These are phyloP conservation scores for Fusarium chuoi DNA, from an alignment of 2,329 filamentous ascomycete genomes.

Conservation along the genomic window DNA sequence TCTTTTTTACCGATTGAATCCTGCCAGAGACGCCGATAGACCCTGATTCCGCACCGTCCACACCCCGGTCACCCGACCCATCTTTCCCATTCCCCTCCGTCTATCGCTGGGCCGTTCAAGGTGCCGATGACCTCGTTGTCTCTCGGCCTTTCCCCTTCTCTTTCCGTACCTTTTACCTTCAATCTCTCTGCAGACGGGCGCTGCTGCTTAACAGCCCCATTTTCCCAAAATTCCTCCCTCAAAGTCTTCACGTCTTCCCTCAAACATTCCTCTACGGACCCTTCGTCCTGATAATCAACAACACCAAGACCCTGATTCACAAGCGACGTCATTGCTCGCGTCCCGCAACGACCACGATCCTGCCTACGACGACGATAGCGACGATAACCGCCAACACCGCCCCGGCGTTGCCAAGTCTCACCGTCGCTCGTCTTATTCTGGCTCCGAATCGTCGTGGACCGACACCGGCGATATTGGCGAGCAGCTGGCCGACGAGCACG, in stretches of 20 bases:
- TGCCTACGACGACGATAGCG: conserved; percentile 57
- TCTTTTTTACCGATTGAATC: conserved; percentile 17
- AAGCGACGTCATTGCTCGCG: conserved; percentile 50
- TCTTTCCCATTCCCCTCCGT: conserved; percentile 40
- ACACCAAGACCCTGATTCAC: conserved; percentile 55
- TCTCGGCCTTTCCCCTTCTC: conserved; percentile 37
- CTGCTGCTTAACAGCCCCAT: conserved; percentile 81
- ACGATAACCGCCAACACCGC: conserved; percentile 49
- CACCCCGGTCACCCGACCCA: conserved; percentile 47
- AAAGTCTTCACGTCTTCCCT: conserved; percentile 74
- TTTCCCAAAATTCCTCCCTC: conserved; percentile 86
- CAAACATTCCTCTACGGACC: conserved; percentile 88
- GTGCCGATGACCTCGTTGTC: conserved; percentile 46
- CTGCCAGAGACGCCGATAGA: conserved; percentile 23
- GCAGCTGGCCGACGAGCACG: conserved; percentile 83
- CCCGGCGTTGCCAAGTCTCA: conserved; percentile 16
- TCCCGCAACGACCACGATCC: conserved; percentile 53
- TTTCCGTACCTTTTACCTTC: conserved; percentile 49
- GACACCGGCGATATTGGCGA: conserved; percentile 96
- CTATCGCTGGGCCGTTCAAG: conserved; percentile 42
- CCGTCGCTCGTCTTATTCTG: conserved; percentile 56
- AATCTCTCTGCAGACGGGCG: conserved; percentile 66
- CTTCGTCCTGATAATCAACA: conserved; percentile 57
- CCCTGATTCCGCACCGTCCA: conserved; percentile 37
- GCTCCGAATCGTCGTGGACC: conserved; percentile 83